Evolutionary conservation across 441 rosid species (phyloP).

Genomic region (Erysimum cheiri): DNA sequence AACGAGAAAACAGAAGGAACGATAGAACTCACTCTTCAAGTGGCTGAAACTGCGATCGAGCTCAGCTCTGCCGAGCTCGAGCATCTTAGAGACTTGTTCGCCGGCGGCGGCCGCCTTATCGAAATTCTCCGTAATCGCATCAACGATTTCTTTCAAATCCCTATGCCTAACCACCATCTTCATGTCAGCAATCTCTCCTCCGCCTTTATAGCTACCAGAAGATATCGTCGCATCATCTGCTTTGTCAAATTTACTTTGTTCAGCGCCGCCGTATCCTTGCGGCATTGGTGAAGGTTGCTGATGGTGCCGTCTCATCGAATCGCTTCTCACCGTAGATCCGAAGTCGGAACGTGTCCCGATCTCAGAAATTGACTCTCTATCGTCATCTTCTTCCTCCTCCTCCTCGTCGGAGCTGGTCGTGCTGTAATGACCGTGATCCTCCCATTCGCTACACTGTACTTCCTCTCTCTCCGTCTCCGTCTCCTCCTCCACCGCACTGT

Average conservation of each 20-base stretch:
- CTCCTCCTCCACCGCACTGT: constrained; percentile 41
- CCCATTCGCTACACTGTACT: constrained; percentile 97
- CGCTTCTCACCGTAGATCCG: constrained; percentile 56
- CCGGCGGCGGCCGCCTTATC: constrained; percentile 82
- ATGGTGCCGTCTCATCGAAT: constrained; percentile 47
- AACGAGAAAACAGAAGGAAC: not conserved
- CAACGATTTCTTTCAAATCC: constrained; percentile 90
- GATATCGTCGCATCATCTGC: constrained; percentile 58
- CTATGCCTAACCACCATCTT: constrained; percentile 81
- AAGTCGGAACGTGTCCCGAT: constrained; percentile 66
- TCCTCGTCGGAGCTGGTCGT: constrained; percentile 55
- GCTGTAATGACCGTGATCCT: constrained; percentile 73
- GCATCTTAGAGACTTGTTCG: constrained; percentile 76
- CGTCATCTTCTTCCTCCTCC: constrained; percentile 51
- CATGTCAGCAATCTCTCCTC: constrained; percentile 45
- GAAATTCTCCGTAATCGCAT: constrained; percentile 76
- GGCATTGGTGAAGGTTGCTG: constrained; percentile 35
- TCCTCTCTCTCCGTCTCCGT: constrained; percentile 85
- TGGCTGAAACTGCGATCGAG: constrained; percentile 90
- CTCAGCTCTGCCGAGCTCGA: constrained; percentile 82
- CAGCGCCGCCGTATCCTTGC: constrained; percentile 42
- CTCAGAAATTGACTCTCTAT: constrained; percentile 68
- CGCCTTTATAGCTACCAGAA: constrained; percentile 57
- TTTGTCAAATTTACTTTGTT: constrained; percentile 45
- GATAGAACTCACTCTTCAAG: constrained; percentile 64